phyloP scores from a whole-genome alignment of 148 eudicot genomes.

The Polygonum maritimum region DNA sequence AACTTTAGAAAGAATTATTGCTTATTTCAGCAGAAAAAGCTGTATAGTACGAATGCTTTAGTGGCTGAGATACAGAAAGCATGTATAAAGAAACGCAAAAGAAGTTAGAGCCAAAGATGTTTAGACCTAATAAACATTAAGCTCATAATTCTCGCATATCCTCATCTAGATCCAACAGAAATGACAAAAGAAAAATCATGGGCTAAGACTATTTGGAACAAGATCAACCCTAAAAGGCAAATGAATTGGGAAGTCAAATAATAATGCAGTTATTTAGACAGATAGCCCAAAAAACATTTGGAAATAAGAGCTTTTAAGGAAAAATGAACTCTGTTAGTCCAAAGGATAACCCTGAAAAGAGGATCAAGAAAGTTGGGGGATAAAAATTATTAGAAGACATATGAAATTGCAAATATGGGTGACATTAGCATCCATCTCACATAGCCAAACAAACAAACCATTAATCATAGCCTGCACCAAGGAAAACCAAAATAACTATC shows the following conservation, averaged over 20 bases:
- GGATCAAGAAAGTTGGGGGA: background rate
- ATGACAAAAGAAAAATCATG: background rate
- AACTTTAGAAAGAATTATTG: background rate
- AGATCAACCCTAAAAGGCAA: background rate
- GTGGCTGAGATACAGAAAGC: background rate
- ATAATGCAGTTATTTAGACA: background rate
- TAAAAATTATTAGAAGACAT: background rate
- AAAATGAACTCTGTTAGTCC: background rate
- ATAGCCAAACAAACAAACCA: background rate
- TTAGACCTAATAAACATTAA: background rate
- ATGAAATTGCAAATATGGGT: background rate
- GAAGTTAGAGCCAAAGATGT: background rate
- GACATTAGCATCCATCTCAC: background rate
- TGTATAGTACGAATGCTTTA: background rate
- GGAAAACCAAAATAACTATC: background rate
- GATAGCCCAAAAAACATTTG: background rate
- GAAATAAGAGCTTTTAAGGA: background rate
- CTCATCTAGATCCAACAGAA: background rate
- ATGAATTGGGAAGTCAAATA: background rate
- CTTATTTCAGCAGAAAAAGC: background rate
- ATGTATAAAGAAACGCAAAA: background rate
- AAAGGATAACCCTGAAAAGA: background rate
- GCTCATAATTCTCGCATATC: background rate
- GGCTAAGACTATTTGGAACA: background rate
- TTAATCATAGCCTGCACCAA: background rate